Conservation (phyloP, 495 filamentous ascomycete genomes). For the Copromyces sp. region DNA sequence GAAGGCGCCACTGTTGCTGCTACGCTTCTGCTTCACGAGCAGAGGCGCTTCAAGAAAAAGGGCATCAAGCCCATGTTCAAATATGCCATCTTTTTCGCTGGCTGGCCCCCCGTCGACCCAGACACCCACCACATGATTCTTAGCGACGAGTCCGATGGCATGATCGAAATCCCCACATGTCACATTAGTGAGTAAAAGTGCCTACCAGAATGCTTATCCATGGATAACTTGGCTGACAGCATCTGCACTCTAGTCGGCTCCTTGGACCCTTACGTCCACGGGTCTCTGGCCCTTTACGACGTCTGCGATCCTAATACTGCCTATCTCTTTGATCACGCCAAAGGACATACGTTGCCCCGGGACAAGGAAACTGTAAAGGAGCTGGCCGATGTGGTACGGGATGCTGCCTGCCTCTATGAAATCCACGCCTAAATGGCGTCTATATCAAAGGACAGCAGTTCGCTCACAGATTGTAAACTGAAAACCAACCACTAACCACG, state of each 20-base stretch:
- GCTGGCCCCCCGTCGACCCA: constrained; percentile 46
- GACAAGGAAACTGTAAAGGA: constrained; percentile 40
- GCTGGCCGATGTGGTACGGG: constrained; percentile 35
- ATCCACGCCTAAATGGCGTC: constrained; percentile 3
- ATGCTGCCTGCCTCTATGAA: constrained; percentile 23
- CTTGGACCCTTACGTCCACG: constrained; percentile 46
- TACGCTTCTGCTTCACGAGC: constrained; percentile 44
- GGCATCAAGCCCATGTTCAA: constrained; percentile 43
- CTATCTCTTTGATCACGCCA: constrained; percentile 49
- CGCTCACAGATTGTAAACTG: neutral
- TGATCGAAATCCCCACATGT: constrained; percentile 45
- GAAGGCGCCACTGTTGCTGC: constrained; percentile 52
- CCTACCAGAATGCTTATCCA: neutral
- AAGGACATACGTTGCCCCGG: constrained; percentile 46
- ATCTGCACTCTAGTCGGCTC: constrained; percentile 34
- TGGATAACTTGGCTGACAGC: neutral
- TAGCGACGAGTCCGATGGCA: constrained; percentile 41
- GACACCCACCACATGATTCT: constrained; percentile 35
- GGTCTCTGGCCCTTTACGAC: constrained; percentile 48
- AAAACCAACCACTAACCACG: neutral
- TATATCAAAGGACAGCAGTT: neutral
- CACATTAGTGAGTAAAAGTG: constrained; percentile 40
- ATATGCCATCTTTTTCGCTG: constrained; percentile 46
- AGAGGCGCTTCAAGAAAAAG: constrained; percentile 32
- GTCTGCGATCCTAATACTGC: constrained; percentile 47